Percentiles rank a stretch among this genome's conserved stretches.
phyloP scores from a whole-genome alignment of 2,329 filamentous ascomycete genomes.

The Epichloe aotearoae region DNA sequence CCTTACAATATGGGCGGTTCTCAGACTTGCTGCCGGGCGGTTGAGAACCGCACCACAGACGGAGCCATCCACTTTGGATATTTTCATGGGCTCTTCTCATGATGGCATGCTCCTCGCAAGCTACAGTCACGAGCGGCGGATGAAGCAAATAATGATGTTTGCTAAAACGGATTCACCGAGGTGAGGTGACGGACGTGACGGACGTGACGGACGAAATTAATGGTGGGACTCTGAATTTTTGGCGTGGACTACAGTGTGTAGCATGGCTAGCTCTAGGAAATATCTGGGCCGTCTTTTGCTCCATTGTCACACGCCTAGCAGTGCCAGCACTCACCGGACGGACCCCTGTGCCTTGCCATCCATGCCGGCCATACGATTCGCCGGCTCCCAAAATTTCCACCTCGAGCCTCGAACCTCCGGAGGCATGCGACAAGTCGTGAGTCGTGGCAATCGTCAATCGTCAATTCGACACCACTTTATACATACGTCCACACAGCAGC shows the following conservation, averaged over 20 bases:
- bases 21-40: conserved; percentile 24
- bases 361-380: conserved; percentile 11
- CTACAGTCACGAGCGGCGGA: not conserved
- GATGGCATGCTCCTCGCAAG: conserved; percentile 14
- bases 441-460: not conserved
- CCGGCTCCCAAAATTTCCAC: conserved; percentile 11
- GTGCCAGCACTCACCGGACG: not conserved
- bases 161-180: too few species aligned
- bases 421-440: conserved; percentile 2
- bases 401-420: not conserved
- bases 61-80: conserved; percentile 45
- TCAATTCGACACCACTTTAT: too few species aligned
- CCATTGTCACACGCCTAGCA: not conserved
- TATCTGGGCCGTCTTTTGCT: not conserved
- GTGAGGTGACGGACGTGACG: too few species aligned
- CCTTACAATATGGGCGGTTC: conserved; percentile 9
- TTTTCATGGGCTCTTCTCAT: conserved; percentile 48
- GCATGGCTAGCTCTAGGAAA: not conserved
- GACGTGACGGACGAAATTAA: not conserved
- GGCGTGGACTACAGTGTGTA: not conserved
- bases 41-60: conserved; percentile 42
- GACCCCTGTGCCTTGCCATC: not conserved
- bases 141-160: not conserved
- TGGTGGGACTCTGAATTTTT: not conserved
- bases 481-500: not conserved